Percentiles rank a stretch among this genome's conserved stretches.
Evolutionary conservation across 495 filamentous ascomycete species (phyloP).

Genomic region (Penicillium silybi): DNA sequence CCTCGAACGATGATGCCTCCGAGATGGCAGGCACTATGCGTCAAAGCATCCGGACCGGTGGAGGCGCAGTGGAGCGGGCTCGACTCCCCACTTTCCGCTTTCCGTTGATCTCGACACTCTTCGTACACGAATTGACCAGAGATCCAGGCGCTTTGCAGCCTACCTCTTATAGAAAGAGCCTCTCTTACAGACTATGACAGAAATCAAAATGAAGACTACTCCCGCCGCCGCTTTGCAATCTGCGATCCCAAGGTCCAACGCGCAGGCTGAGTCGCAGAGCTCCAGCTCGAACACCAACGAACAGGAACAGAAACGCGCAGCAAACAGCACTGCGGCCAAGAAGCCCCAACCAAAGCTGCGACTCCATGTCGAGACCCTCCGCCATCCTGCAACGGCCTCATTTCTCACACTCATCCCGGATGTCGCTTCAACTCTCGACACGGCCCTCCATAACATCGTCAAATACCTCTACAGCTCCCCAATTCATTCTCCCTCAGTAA

Average conservation of each 20-base stretch:
- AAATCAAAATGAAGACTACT: constrained; percentile 7
- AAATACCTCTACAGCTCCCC: constrained; percentile 56
- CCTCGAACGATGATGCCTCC: too few species aligned
- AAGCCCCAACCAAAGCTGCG: constrained; percentile 59
- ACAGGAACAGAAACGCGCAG: background rate
- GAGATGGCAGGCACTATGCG: too few species aligned
- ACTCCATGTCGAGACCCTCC: constrained; percentile 66
- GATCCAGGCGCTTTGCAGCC: background rate
- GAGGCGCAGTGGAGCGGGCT: constrained; percentile 1
- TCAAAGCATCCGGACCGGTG: too few species aligned
- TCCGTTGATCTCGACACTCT: too few species aligned
- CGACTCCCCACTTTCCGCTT: constrained; percentile 8
- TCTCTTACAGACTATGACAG: background rate
- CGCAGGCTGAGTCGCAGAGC: background rate
- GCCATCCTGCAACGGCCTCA: constrained; percentile 53
- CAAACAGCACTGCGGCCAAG: background rate
- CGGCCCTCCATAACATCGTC: constrained; percentile 62
- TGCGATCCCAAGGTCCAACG: constrained; percentile 7
- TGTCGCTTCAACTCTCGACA: constrained; percentile 52
- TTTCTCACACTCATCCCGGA: constrained; percentile 61
- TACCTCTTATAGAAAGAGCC: background rate
- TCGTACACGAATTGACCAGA: background rate
- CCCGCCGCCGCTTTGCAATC: constrained; percentile 9
- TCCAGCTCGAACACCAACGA: background rate
- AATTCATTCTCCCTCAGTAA: background rate